A percentile compares a stretch with the other conserved stretches of the same genome.
phyloP scores from a whole-genome alignment of 768 basidiomycete genomes.

The Agrocybe pediades region DNA sequence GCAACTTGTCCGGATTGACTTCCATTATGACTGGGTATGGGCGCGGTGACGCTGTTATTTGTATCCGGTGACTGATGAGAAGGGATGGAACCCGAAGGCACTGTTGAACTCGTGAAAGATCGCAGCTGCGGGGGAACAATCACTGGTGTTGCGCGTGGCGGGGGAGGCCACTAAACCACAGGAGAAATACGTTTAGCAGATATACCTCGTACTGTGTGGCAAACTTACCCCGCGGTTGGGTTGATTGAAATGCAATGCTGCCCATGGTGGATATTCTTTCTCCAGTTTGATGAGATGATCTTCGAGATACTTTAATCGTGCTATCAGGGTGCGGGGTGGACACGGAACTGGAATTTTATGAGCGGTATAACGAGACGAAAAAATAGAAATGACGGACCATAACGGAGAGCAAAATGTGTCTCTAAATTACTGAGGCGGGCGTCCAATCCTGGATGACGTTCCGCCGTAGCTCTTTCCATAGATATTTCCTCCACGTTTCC shows the following conservation, averaged over 20 bases:
- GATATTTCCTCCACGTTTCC: slow-evolving; percentile 15
- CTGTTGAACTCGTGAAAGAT: slow-evolving; percentile 17
- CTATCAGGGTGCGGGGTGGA: slow-evolving; percentile 62
- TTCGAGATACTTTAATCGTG: slow-evolving; percentile 70
- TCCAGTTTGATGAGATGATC: slow-evolving; percentile 78
- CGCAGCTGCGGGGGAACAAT: slow-evolving; percentile 72
- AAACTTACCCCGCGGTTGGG: slow-evolving; percentile 73
- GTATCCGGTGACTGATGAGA: slow-evolving; percentile 14
- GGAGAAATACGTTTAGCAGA: background rate
- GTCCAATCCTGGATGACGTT: slow-evolving; percentile 59
- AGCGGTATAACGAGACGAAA: slow-evolving; percentile 1
- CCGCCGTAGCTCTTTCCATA: slow-evolving; percentile 31
- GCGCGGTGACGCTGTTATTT: background rate
- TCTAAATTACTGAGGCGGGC: slow-evolving; percentile 71
- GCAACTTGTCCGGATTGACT: background rate
- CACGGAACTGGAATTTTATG: slow-evolving; percentile 56
- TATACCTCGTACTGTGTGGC: background rate
- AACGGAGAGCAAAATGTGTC: slow-evolving; percentile 70
- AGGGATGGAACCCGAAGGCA: slow-evolving; percentile 7
- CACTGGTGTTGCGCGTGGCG: slow-evolving; percentile 75
- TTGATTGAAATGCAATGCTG: slow-evolving; percentile 86
- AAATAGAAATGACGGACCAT: slow-evolving; percentile 47
- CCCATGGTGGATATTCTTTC: slow-evolving; percentile 86
- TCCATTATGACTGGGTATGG: background rate
- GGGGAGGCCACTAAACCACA: slow-evolving; percentile 73